Evolutionary conservation across 2,329 filamentous ascomycete genomes (phyloP), one percentile per base, ranked within the genome.

Genomic region (Apiospora malaysiana): DNA sequence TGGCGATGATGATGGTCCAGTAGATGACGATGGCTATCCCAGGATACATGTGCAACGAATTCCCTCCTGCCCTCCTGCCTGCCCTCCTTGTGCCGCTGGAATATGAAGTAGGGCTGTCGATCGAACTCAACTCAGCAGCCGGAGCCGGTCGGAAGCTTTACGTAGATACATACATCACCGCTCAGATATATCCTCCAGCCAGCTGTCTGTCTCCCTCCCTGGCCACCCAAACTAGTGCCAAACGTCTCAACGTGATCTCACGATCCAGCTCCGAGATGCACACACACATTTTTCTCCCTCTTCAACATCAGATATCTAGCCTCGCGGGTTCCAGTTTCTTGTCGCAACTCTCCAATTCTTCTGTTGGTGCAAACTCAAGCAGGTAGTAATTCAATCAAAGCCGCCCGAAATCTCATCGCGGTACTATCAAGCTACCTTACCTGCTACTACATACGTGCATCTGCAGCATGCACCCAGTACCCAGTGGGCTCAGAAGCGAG

Each of bases 381-480:
- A 40, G 5, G 56, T n/a, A 40, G 21, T 21, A 63, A 40, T 63
- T 63, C 25, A 63, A 23, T 40, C 56, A 37, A 40, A 63, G 56
- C 14, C 56, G 32, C 32, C 56, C 56, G 9, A 40, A 63, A 12
- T n/a, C 56, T n/a, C 56, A 63, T 63, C 21, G 12, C 32, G 27
- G 56, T 40, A n/a, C 32, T 40, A 63, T 56, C 51, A 56, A 56
- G 23, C 51, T 32, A 63, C 56, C 32, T 63, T 40, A n/a, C 56
- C 21, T 40, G 18, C 56, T 63, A 63, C 56, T 32, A 40, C 56
- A 37, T 40, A 63, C 56, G 27, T 63, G 56, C 56, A 63, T 63
- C 56, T 63, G 56, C 56, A 63, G 56, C 56, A 63, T 63, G 56
- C 56, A 63, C 56, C 56, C 56, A 63, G 18, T 63, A 32, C 56